Evolutionary conservation across 2,329 filamentous ascomycete species (phyloP), one percentile per base, ranked within the genome.

Genomic region (Orbilia blumenaviensis): DNA sequence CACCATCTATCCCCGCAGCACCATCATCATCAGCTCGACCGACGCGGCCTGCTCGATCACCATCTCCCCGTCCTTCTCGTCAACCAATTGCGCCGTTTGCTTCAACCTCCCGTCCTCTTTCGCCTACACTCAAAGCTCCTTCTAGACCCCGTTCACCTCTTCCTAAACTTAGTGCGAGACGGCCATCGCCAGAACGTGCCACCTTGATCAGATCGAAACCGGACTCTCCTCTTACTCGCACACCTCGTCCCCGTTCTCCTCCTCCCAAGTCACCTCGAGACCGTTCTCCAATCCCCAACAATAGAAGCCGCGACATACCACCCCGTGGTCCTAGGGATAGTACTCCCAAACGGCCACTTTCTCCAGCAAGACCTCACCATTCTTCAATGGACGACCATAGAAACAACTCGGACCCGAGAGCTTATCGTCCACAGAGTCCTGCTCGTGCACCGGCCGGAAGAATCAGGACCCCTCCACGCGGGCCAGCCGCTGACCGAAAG

Each of bases 101-200:
- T 46, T 78, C 77, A 34, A 72, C 74, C 12, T 58, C 67, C 21
- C 78, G 78, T 41, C 69, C 66, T 36, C 60, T 64, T 50, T 75
- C 76, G 2, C 78, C 79, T 4, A 77, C 79, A 25, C 56, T 66
- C 10, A 60, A 60, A 42, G 69, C 78, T 18, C 77, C 72, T 14
- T 78, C 78, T 6, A 66, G 68, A 32, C 79, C 78, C 10, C 76
- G 78, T n/a, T 79, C 79, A 6, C 78, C 79, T 12, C 68, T 72
- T 42, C 46, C 73, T 9, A 71, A 67, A 66, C 60, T 48, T 61
- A 41, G 38, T 12, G 52, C 36, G 2, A 52, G 71, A 41, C 54
- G 63, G 12, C 16, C 68, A 50, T 80, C 79, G 34, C 79, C 79
- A 1, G 78, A 78, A 21, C 78, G 68, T 32, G 77, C 78, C 16